These are phyloP conservation scores for Cryptococcus jaspeensis DNA, from an alignment of 1,284 basidiomycete genomes.

Conservation along the genomic window DNA sequence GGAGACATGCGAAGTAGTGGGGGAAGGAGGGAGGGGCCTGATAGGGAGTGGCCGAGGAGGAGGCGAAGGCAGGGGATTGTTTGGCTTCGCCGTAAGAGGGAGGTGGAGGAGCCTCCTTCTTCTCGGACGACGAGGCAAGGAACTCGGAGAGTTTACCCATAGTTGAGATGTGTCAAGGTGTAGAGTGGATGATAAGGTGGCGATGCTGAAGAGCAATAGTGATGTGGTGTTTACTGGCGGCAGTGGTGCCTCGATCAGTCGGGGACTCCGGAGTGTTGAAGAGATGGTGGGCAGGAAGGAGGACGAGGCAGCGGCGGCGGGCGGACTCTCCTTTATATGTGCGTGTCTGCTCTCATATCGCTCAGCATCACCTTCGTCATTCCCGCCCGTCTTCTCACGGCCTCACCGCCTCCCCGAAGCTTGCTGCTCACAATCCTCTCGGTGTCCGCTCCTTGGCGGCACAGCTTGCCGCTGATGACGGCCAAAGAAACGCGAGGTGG, in stretches of 20 bases:
- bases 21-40: constrained; percentile 10
- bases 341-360: too few species aligned
- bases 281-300: too few species aligned
- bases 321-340: too few species aligned
- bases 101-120: constrained; percentile 4
- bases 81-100: constrained; percentile 10
- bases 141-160: constrained; percentile 15
- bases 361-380: too few species aligned
- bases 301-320: too few species aligned
- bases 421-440: not conserved
- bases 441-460: too few species aligned
- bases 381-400: too few species aligned
- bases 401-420: too few species aligned
- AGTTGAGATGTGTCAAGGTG: not conserved
- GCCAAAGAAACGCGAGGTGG: too few species aligned
- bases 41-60: not conserved
- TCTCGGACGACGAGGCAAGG: constrained; percentile 2
- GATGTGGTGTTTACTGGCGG: not conserved
- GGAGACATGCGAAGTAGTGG: constrained; percentile 27
- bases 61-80: not conserved
- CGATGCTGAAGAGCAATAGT: not conserved
- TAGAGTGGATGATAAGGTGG: not conserved
- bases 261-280: too few species aligned
- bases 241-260: too few species aligned
- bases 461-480: too few species aligned